phyloP scores from a whole-genome alignment of 2,329 filamentous ascomycete species.

The Teratosphaeria gauchensis region DNA sequence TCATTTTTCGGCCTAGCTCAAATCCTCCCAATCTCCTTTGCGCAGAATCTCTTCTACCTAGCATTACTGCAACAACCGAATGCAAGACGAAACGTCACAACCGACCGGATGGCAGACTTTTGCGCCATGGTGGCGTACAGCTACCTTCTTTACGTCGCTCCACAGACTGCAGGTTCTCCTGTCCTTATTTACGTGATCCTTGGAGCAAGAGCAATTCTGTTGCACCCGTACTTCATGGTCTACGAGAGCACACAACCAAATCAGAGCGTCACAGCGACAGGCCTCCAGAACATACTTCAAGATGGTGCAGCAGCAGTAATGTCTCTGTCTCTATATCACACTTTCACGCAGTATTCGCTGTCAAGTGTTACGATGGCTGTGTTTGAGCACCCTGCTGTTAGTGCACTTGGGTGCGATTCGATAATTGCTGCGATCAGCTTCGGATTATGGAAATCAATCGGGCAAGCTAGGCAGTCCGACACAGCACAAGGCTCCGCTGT shows the following conservation, averaged over 20 bases:
- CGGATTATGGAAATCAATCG: slow-evolving; percentile 6
- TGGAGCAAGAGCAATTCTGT: neutral
- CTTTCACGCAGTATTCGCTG: neutral
- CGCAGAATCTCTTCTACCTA: slow-evolving; percentile 26
- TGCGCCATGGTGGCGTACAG: neutral
- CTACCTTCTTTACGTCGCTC: neutral
- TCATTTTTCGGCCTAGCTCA: slow-evolving; percentile 26
- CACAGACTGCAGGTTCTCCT: neutral
- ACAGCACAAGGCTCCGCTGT: neutral
- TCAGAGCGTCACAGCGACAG: neutral
- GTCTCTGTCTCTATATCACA: neutral
- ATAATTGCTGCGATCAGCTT: slow-evolving; percentile 14
- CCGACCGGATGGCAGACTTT: neutral
- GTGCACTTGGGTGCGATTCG: slow-evolving; percentile 21
- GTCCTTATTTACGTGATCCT: neutral
- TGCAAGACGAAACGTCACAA: neutral
- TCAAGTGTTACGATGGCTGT: slow-evolving; percentile 7
- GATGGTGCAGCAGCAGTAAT: neutral
- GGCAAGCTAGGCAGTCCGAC: neutral
- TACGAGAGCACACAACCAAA: neutral
- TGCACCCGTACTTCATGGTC: neutral
- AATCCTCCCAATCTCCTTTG: slow-evolving; percentile 26
- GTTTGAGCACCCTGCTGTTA: slow-evolving; percentile 23
- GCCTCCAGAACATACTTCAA: neutral
- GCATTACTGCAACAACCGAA: slow-evolving; percentile 14